A percentile compares a stretch with the other conserved stretches of the same genome.
Conservation (phyloP, 768 basidiomycete genomes). For the Tephrocybe sp. region DNA sequence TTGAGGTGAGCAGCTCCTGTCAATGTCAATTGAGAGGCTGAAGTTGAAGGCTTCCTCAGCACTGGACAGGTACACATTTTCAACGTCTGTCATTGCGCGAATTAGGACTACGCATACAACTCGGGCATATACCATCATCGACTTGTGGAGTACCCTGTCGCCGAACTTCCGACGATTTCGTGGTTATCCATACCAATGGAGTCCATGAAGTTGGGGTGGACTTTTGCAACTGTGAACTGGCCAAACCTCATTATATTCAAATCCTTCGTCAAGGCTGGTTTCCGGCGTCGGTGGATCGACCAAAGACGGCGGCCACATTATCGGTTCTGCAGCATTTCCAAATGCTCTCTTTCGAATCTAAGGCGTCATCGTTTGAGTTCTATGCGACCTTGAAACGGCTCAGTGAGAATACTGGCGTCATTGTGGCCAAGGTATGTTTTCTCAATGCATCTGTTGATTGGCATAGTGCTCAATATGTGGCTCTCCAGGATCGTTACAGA, state of each 20-base stretch:
- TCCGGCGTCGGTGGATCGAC: conserved; percentile 22
- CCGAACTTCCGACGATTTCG: conserved; percentile 21
- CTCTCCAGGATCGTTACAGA: conserved; percentile 20
- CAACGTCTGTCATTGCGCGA: too few relatives aligned
- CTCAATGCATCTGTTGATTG: neutral
- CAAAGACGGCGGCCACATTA: conserved; percentile 27
- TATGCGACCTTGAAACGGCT: conserved; percentile 21
- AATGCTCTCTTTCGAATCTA: conserved; percentile 25
- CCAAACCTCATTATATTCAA: conserved; percentile 18
- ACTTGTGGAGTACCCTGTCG: conserved; percentile 7
- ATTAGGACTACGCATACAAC: neutral
- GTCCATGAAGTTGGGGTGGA: conserved; percentile 27
- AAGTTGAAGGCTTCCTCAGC: too few relatives aligned
- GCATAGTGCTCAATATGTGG: neutral
- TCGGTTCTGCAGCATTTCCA: conserved; percentile 23
- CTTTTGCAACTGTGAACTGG: conserved; percentile 27
- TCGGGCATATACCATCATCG: conserved; percentile 2
- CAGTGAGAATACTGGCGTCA: conserved; percentile 22
- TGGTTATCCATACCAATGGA: conserved; percentile 22
- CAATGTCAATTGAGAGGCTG: too few relatives aligned
- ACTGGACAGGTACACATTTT: too few relatives aligned
- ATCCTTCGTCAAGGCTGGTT: conserved; percentile 25
- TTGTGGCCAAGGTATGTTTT: too few relatives aligned
- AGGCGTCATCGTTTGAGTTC: conserved; percentile 25
- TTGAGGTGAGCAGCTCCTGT: too few relatives aligned